Percentiles rank a stretch among this genome's conserved stretches.
phyloP scores from a whole-genome alignment of 1,139 yeast species.

The Geotrichum fermentans region DNA sequence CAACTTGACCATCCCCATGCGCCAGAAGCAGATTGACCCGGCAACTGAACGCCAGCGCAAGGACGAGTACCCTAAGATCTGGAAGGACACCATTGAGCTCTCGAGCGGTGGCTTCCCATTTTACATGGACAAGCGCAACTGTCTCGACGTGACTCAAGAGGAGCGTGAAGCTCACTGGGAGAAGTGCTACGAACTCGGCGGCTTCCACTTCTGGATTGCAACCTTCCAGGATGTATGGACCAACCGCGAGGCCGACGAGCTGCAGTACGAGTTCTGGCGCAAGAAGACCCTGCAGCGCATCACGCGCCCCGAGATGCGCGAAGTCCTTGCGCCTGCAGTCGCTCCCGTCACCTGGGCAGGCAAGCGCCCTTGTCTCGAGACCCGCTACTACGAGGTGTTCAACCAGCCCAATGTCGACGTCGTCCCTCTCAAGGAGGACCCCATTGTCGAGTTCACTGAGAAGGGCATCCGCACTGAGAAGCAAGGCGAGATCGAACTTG shows the following conservation, averaged over 20 bases:
- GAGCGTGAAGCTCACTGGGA: conserved; percentile 29
- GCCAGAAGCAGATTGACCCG: conserved; percentile 20
- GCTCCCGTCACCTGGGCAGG: conserved; percentile 33
- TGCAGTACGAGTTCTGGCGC: conserved; percentile 33
- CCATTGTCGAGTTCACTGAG: conserved; percentile 14
- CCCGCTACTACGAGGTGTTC: conserved; percentile 27
- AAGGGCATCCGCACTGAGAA: conserved; percentile 27
- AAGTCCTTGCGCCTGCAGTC: conserved; percentile 30
- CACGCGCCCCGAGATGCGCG: conserved; percentile 28
- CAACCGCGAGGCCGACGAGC: conserved; percentile 28
- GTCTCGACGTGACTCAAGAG: conserved; percentile 26
- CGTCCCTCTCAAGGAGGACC: conserved; percentile 29
- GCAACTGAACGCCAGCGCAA: conserved; percentile 20
- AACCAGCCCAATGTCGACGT: conserved; percentile 28
- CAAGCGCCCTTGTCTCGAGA: conserved; percentile 34
- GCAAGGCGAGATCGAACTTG: conserved; percentile 29
- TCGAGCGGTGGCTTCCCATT: conserved; percentile 27
- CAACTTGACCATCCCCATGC: conserved; percentile 31
- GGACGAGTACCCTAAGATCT: conserved; percentile 22
- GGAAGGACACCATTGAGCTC: conserved; percentile 13
- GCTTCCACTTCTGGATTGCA: conserved; percentile 31
- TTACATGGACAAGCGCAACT: conserved; percentile 17
- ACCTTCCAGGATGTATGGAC: conserved; percentile 29
- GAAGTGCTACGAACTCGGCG: conserved; percentile 28
- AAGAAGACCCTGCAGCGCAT: conserved; percentile 28